A percentile compares a stretch with the other conserved stretches of the same genome.
Evolutionary conservation across 2,329 filamentous ascomycete genomes (phyloP).

Genomic region (Pestalotiopsis sp.): DNA sequence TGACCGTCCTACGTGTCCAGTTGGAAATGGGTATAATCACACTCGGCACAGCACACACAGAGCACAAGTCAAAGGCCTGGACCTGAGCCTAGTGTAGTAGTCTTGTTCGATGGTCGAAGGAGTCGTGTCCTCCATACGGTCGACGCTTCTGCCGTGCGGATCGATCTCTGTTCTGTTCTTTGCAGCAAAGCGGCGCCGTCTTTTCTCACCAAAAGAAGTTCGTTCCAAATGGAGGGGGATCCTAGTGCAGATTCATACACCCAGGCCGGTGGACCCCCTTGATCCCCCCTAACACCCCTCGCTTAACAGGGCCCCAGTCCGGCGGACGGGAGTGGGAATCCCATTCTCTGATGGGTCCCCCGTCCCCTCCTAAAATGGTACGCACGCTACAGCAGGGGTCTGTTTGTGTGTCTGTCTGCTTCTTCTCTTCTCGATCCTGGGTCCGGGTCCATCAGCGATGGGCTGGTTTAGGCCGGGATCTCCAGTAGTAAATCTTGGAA

Average conservation of each 20-base stretch:
- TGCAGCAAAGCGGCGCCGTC: not conserved
- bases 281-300: not conserved
- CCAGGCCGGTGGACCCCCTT: not conserved
- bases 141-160: not conserved
- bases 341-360: not conserved
- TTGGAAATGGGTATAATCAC: not conserved
- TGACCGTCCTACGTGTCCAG: not conserved
- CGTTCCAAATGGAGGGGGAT: no score
- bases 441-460: not conserved
- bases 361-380: not conserved
- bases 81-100: not conserved
- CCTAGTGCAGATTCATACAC: no score
- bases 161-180: not conserved
- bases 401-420: not conserved
- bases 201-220: no score
- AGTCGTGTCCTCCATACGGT: not conserved
- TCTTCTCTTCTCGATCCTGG: not conserved
- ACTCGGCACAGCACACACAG: not conserved
- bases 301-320: not conserved
- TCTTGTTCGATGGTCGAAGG: not conserved
- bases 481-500: not conserved
- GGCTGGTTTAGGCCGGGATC: not conserved
- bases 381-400: not conserved
- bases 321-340: not conserved
- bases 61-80: not conserved